Base-by-base conservation (phyloP, 83 land plant species). In the Diphasiastrum complanatum region DNA sequence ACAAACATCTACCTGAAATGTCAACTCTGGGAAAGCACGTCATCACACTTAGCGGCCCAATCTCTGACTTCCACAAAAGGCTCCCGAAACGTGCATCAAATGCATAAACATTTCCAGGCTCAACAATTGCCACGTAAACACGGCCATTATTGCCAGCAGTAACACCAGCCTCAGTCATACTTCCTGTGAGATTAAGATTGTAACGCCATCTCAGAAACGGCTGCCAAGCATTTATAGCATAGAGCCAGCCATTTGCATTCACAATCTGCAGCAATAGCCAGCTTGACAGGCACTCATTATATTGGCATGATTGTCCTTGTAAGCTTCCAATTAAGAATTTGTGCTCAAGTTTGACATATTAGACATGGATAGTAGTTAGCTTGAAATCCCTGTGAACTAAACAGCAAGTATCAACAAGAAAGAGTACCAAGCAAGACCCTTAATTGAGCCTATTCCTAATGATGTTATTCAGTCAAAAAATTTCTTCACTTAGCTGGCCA, bases 191-290 rank as follows among this genome's bases (percentile, higher is more conserved):
- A 47, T 28, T 49, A 2, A 63, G 38, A 2, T 51, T 27, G 35
- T 49, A 63, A 32, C 66, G 63, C 66, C 66, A 63, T 24, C 62
- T 47, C n/a, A 63, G 2, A 38, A 47, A 63, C 14, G 66, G 66
- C 33, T 63, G 53, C 66, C 66, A 63, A 2, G 36, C 35, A 47
- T 56, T 12, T 31, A 34, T 34, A 1, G 66, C 49, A 49, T 23
- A 63, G 27, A 63, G 36, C 66, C 66, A 63, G 2, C 66, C 66
- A 48, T 47, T 31, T 22, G 61, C 8, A 28, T 40, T 4, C 4
- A 57, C 66, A 5, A 63, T 40, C 66, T 63, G 55, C 4, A 18
- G n/a, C n/a, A n/a, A n/a, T n/a, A n/a, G n/a, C n/a, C n/a, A n/a
- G n/a, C n/a, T n/a, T n/a, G n/a, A n/a, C n/a, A n/a, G n/a, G n/a